Evolutionary conservation across 2,329 filamentous ascomycete genomes (phyloP).

Genomic region (Xylaria sp.): DNA sequence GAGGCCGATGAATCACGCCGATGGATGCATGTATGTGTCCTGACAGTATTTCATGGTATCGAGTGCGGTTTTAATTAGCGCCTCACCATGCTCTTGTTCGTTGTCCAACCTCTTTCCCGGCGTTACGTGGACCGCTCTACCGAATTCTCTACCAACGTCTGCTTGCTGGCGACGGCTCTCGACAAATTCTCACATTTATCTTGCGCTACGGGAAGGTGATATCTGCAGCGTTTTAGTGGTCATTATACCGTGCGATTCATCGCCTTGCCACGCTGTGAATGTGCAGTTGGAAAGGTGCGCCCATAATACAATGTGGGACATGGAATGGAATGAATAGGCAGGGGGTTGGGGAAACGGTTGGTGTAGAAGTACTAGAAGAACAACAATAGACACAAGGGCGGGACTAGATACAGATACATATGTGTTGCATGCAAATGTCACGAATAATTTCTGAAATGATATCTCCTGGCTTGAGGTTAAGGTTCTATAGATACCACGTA

Average conservation of each 20-base stretch:
- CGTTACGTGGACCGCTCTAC: background rate
- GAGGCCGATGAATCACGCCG: background rate
- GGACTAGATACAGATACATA: background rate
- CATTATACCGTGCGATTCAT: background rate
- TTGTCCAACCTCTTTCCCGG: background rate
- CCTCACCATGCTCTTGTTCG: background rate
- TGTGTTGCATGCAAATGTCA: conserved; percentile 16
- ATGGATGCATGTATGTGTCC: conserved; percentile 2
- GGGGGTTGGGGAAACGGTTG: background rate
- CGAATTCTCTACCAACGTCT: background rate
- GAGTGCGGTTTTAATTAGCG: background rate
- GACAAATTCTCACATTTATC: background rate
- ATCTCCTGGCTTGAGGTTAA: background rate
- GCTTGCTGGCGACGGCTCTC: background rate
- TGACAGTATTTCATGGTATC: background rate
- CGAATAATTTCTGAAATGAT: conserved; percentile 15
- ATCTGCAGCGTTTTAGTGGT: background rate
- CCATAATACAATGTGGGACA: conserved; percentile 1
- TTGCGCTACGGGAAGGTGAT: background rate
- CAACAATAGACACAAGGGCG: background rate
- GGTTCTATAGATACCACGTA: background rate
- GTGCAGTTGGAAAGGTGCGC: background rate
- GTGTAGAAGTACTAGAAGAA: no score
- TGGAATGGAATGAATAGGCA: background rate
- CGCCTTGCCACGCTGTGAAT: background rate